A percentile compares a stretch with the other conserved stretches of the same genome.
Conservation (phyloP, 169 alveolate genomes). For the Eimeria praecox region DNA sequence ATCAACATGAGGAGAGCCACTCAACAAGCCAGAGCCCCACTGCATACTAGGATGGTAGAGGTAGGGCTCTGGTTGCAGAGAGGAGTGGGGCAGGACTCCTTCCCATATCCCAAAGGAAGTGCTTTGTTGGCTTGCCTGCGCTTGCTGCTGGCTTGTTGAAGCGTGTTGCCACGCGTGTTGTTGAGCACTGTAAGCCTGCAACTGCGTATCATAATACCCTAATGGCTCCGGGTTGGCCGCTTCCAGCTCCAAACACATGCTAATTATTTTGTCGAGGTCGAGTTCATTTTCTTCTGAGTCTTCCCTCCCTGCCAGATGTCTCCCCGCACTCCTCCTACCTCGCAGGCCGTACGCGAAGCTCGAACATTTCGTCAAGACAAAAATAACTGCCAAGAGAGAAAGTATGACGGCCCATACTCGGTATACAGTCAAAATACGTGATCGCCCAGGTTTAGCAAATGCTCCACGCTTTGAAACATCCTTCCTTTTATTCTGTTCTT, state of each 20-base stretch:
- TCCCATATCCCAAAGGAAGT: background rate
- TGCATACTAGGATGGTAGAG: too few species aligned
- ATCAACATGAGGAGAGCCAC: too few species aligned
- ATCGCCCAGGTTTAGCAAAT: background rate
- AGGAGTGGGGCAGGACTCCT: background rate
- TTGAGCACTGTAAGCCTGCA: background rate
- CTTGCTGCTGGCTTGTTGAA: background rate
- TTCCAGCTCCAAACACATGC: background rate
- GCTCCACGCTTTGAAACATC: background rate
- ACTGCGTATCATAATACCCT: background rate
- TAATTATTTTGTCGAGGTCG: background rate
- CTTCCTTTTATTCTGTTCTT: background rate
- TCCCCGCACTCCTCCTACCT: background rate
- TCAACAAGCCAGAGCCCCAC: background rate
- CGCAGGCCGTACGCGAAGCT: background rate
- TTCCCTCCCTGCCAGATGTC: background rate
- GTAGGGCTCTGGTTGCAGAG: background rate
- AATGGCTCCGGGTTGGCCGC: background rate
- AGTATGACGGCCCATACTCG: background rate
- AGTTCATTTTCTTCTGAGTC: background rate
- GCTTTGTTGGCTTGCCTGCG: background rate
- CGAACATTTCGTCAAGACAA: background rate
- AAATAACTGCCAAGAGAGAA: background rate
- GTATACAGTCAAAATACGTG: background rate
- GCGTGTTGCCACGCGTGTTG: background rate